Evolutionary conservation across 106 monocot genomes (phyloP).

Genomic region (Dactylorhiza incarnata): DNA sequence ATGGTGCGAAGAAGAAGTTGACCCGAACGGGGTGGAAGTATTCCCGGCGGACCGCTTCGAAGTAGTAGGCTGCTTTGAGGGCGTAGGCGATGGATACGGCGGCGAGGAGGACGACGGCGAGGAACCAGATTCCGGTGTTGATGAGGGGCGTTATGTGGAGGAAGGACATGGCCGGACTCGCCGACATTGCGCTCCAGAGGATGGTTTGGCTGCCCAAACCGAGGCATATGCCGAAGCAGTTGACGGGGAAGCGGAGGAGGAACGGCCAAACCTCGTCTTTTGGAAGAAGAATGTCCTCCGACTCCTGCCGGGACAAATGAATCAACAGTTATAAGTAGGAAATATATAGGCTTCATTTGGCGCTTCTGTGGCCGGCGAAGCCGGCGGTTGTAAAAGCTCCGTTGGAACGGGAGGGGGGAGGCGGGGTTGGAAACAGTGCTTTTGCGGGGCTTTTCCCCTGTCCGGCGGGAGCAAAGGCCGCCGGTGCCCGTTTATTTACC

Average conservation of each 20-base stretch:
- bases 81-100: constrained; percentile 50
- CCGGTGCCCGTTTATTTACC: too few species aligned
- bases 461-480: too few species aligned
- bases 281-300: constrained; percentile 82
- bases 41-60: constrained; percentile 86
- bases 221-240: constrained; percentile 74
- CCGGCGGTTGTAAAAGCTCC: too few species aligned
- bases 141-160: constrained; percentile 54
- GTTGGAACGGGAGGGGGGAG: too few species aligned
- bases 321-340: too few species aligned
- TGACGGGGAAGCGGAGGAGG: constrained; percentile 90
- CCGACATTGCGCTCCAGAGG: constrained; percentile 61
- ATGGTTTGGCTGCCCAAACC: constrained; percentile 83
- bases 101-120: constrained; percentile 50
- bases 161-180: constrained; percentile 56
- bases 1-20: constrained; percentile 98
- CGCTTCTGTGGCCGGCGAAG: too few species aligned
- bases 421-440: too few species aligned
- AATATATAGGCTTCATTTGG: too few species aligned
- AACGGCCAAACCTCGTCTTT: constrained; percentile 90
- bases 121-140: constrained; percentile 60
- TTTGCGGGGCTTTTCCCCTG: too few species aligned
- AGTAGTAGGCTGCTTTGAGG: constrained; percentile 79
- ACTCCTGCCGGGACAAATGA: constrained; percentile 30
- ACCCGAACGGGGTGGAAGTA: constrained; percentile 95